phyloP scores from a whole-genome alignment of 2,329 filamentous ascomycete genomes.

The Penicillium sp. region DNA sequence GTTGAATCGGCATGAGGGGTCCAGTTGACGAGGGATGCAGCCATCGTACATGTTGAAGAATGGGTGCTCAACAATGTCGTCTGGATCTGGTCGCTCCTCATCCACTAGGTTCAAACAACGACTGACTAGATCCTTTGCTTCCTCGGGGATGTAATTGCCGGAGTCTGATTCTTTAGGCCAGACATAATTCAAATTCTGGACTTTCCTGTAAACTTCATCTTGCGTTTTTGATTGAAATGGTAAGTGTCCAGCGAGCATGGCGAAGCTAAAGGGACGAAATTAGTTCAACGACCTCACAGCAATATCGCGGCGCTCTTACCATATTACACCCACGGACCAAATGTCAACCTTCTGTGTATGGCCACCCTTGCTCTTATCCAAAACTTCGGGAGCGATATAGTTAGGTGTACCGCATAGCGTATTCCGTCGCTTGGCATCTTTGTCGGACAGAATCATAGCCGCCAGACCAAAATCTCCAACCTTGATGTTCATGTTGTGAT shows the following conservation, averaged over 20 bases:
- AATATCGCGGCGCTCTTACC: constrained; percentile 54
- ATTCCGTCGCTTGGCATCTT: constrained; percentile 80
- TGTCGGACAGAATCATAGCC: constrained; percentile 84
- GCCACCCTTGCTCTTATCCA: constrained; percentile 89
- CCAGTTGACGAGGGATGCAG: constrained; percentile 46
- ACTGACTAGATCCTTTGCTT: constrained; percentile 49
- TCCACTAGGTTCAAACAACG: constrained; percentile 49
- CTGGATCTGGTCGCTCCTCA: constrained; percentile 49
- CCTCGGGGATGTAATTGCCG: constrained; percentile 48
- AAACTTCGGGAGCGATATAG: constrained; percentile 94
- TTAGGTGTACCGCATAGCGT: constrained; percentile 97
- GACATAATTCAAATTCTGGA: constrained; percentile 47
- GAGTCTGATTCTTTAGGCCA: constrained; percentile 48
- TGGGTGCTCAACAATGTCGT: constrained; percentile 50
- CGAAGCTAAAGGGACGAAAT: constrained; percentile 61
- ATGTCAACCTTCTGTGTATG: constrained; percentile 98
- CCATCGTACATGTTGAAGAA: constrained; percentile 52
- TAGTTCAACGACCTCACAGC: constrained; percentile 15
- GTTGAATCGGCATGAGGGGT: constrained; percentile 38
- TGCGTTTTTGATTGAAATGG: constrained; percentile 80
- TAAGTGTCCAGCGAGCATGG: constrained; percentile 92
- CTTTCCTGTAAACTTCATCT: constrained; percentile 52
- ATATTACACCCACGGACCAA: constrained; percentile 97
- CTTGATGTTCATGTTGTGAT: constrained; percentile 94
- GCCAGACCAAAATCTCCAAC: constrained; percentile 96